phyloP scores from a whole-genome alignment of 2,329 filamentous ascomycete species.

The Boeremia exigua region DNA sequence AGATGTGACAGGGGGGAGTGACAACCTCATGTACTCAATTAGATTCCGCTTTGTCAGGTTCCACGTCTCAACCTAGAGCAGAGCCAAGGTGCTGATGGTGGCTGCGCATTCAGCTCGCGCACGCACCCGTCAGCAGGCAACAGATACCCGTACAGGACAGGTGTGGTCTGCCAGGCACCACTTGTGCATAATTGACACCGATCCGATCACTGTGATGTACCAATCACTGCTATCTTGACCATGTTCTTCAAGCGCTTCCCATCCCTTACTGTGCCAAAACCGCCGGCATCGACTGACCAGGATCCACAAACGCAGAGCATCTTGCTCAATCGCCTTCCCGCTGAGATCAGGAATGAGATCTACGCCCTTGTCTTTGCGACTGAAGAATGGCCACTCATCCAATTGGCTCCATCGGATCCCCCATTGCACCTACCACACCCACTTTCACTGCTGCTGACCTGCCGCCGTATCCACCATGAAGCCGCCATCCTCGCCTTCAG shows the following conservation, averaged over 20 bases:
- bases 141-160: background rate
- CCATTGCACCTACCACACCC: conserved; percentile 2
- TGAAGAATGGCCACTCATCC: no score
- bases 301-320: conserved; percentile 3
- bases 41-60: no score
- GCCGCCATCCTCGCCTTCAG: conserved; percentile 14
- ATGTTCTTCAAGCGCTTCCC: background rate
- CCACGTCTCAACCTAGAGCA: no score
- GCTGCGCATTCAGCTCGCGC: background rate
- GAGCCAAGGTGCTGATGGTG: no score
- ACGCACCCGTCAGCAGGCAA: background rate
- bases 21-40: no score
- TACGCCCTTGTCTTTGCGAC: conserved; percentile 12
- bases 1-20: no score
- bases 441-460: conserved; percentile 17
- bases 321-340: conserved; percentile 9
- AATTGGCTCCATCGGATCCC: background rate
- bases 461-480: conserved; percentile 13
- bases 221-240: background rate
- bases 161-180: conserved; percentile 8
- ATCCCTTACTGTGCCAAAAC: background rate
- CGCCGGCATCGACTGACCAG: background rate
- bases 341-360: conserved; percentile 18
- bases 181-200: background rate
- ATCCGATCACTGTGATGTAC: background rate